Evolutionary conservation across 257 asterid genomes (phyloP).

Genomic region (Ilex aquifolium): DNA sequence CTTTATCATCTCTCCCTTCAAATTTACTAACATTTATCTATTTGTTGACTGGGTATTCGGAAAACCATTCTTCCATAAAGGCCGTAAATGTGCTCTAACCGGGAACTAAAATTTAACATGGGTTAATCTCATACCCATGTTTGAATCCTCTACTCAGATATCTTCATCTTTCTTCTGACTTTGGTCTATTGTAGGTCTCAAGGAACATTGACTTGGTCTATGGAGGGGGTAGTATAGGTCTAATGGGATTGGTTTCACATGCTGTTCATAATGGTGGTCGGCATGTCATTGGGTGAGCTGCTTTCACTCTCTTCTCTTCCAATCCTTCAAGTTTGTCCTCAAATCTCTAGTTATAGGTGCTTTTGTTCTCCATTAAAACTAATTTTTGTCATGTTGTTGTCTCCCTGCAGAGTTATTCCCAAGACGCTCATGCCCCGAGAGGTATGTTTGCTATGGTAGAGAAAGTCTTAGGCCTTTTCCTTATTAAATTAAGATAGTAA

Average conservation of each 20-base stretch:
- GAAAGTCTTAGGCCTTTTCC: constrained; percentile 13
- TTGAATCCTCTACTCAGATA: no score
- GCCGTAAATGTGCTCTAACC: no score
- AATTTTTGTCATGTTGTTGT: constrained; percentile 65
- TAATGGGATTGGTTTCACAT: constrained; percentile 90
- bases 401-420: constrained; percentile 91
- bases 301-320: constrained; percentile 9
- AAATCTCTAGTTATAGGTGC: constrained; percentile 3
- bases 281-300: constrained; percentile 74
- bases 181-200: constrained; percentile 40
- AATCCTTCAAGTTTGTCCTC: constrained; percentile 15
- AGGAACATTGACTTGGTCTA: constrained; percentile 91
- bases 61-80: no score
- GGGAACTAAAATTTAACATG: no score
- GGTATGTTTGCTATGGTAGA: constrained; percentile 55
- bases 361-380: constrained; percentile 26
- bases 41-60: no score
- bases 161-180: no score
- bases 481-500: no score
- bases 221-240: constrained; percentile 98
- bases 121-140: no score
- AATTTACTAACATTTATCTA: no score
- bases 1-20: no score
- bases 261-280: constrained; percentile 96
- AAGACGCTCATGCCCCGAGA: constrained; percentile 99